Percentiles rank a stretch among this genome's conserved stretches.
phyloP scores from a whole-genome alignment of 192 early-diverging fungal genomes.

The Coemansia sp. region DNA sequence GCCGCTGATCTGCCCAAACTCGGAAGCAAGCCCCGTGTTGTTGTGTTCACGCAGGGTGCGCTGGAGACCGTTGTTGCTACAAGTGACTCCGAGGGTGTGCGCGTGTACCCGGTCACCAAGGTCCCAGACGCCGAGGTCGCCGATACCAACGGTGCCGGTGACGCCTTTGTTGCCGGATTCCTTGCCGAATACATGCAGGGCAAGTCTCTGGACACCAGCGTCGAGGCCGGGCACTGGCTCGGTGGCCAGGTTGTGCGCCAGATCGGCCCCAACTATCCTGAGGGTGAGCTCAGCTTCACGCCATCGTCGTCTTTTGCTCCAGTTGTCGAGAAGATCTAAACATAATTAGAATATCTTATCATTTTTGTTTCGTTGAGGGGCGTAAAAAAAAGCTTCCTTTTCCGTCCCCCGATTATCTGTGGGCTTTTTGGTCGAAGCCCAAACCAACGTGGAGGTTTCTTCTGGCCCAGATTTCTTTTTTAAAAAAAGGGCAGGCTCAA shows the following conservation, averaged over 20 bases:
- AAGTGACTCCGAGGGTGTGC: slow-evolving; percentile 62
- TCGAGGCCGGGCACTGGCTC: slow-evolving; percentile 89
- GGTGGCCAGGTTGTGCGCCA: slow-evolving; percentile 84
- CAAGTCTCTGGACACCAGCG: slow-evolving; percentile 59
- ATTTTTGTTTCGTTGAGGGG: neutral
- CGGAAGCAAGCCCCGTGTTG: slow-evolving; percentile 69
- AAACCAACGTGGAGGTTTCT: slow-evolving; percentile 11
- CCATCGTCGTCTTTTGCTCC: slow-evolving; percentile 34
- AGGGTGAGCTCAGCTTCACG: slow-evolving; percentile 48
- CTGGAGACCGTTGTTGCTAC: slow-evolving; percentile 57
- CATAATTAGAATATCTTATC: neutral
- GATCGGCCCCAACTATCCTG: slow-evolving; percentile 74
- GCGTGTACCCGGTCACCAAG: slow-evolving; percentile 62
- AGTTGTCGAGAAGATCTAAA: slow-evolving; percentile 36
- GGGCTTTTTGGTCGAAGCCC: no score
- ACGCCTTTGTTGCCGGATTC: slow-evolving; percentile 96
- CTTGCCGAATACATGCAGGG: slow-evolving; percentile 80
- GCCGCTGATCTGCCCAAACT: slow-evolving; percentile 86
- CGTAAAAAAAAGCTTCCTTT: neutral
- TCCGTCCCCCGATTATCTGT: no score
- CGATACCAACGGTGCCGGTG: slow-evolving; percentile 98
- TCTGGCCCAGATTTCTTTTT: neutral
- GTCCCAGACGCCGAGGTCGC: slow-evolving; percentile 72
- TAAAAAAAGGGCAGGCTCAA: neutral
- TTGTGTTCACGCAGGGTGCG: slow-evolving; percentile 85